A percentile compares a stretch with the other conserved stretches of the same genome.
Conservation (phyloP, 495 filamentous ascomycete species). For the Aspergillus coremiiformis region DNA sequence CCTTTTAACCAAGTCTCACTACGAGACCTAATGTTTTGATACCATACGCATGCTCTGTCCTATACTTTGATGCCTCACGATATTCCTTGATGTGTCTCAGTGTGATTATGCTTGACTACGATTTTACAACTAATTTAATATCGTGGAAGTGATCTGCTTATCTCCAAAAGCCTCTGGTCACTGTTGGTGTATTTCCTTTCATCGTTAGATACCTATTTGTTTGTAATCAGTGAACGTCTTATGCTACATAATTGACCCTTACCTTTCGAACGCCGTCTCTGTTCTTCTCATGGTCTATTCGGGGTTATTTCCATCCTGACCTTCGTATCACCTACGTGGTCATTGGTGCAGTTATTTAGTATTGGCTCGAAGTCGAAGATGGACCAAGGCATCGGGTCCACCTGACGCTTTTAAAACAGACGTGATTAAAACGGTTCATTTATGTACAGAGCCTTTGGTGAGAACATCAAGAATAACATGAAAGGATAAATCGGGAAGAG, state of each 20-base stretch:
- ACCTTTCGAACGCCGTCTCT: background rate
- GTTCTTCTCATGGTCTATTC: background rate
- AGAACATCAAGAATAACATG: background rate
- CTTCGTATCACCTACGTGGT: background rate
- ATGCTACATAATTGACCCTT: background rate
- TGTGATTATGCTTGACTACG: background rate
- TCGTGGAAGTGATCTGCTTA: background rate
- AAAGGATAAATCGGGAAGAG: no score
- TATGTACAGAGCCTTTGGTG: background rate
- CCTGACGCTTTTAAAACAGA: background rate
- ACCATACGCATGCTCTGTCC: constrained; percentile 19
- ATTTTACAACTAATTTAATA: background rate
- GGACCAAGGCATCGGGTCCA: background rate
- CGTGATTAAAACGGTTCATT: background rate
- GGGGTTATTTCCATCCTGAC: background rate
- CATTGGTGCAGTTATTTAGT: background rate
- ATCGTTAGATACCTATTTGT: constrained; percentile 37
- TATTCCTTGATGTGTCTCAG: background rate
- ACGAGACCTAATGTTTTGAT: constrained; percentile 9
- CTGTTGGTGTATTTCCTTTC: constrained; percentile 13
- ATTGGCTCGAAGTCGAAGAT: no score
- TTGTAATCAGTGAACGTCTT: constrained; percentile 25
- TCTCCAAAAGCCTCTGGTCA: constrained; percentile 1
- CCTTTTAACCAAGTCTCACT: constrained; percentile 6
- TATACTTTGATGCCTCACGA: constrained; percentile 7